Evolutionary conservation across 1,284 basidiomycete genomes (phyloP).

Genomic region (Sanghuangporus baumii): DNA sequence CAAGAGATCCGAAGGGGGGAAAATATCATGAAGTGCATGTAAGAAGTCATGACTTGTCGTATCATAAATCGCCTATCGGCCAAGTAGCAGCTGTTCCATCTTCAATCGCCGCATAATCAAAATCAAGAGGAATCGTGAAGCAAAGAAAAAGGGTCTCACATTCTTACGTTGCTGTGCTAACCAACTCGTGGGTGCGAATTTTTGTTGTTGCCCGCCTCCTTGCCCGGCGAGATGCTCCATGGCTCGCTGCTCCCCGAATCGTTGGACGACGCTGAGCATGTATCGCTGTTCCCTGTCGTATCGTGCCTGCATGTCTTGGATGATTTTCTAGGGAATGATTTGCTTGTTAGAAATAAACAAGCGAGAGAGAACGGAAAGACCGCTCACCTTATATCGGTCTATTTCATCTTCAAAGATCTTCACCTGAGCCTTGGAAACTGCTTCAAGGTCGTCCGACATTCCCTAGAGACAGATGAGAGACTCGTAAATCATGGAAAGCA

Average conservation of each 20-base stretch:
- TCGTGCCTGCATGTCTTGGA: constrained; percentile 50
- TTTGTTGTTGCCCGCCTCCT: constrained; percentile 31
- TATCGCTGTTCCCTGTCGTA: constrained; percentile 76
- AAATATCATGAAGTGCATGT: constrained; percentile 1
- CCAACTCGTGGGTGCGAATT: constrained; percentile 50
- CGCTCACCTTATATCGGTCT: constrained; percentile 51
- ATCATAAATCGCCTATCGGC: background rate
- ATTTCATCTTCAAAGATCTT: constrained; percentile 69
- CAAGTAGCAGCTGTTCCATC: constrained; percentile 2
- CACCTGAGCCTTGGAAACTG: constrained; percentile 64
- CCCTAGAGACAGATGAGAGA: constrained; percentile 25
- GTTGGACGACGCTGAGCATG: constrained; percentile 73
- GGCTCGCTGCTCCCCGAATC: constrained; percentile 56
- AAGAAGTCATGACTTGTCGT: constrained; percentile 12
- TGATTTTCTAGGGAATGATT: constrained; percentile 38
- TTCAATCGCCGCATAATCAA: background rate
- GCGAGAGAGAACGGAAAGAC: background rate
- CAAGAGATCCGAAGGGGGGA: background rate
- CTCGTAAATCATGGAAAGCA: background rate
- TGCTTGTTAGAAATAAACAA: background rate
- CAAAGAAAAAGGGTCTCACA: constrained; percentile 29
- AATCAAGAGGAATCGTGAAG: background rate
- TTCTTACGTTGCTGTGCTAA: constrained; percentile 53
- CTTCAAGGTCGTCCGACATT: constrained; percentile 67
- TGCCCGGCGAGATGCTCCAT: constrained; percentile 43